Evolutionary conservation across 495 filamentous ascomycete genomes (phyloP).

Genomic region (Cercophora scortea): DNA sequence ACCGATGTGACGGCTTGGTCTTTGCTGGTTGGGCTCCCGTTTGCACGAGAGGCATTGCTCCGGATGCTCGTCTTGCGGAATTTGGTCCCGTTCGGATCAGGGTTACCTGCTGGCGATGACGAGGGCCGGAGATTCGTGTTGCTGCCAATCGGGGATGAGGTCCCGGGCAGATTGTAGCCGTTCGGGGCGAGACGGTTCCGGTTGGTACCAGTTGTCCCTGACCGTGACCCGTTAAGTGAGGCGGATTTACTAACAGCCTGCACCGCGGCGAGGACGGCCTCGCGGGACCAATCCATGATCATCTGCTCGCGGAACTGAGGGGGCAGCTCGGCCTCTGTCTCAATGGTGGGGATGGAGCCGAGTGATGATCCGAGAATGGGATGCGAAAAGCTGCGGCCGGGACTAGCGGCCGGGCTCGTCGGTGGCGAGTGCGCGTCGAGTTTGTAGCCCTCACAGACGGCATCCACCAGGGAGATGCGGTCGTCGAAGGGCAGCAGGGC

Average conservation of each 20-base stretch:
- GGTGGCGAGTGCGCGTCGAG: constrained; percentile 50
- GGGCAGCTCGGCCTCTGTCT: constrained; percentile 30
- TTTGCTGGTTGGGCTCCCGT: constrained; percentile 47
- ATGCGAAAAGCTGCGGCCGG: constrained; percentile 55
- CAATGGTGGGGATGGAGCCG: constrained; percentile 25
- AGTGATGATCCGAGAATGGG: constrained; percentile 46
- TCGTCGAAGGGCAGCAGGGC: constrained; percentile 60
- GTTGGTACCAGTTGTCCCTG: constrained; percentile 49
- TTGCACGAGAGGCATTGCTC: constrained; percentile 40
- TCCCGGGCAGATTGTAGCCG: constrained; percentile 27
- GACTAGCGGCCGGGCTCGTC: constrained; percentile 62
- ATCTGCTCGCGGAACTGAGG: constrained; percentile 59
- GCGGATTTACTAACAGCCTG: constrained; percentile 59
- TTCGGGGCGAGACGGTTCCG: constrained; percentile 52
- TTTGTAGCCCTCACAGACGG: constrained; percentile 62
- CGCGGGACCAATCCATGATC: constrained; percentile 63
- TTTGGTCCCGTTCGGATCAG: constrained; percentile 11
- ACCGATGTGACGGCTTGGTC: constrained; percentile 65
- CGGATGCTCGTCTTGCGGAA: constrained; percentile 36
- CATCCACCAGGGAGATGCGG: constrained; percentile 56
- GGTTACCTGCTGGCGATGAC: constrained; percentile 23
- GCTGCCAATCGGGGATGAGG: constrained; percentile 31
- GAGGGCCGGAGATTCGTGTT: constrained; percentile 34
- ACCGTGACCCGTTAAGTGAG: constrained; percentile 65
- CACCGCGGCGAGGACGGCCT: constrained; percentile 56